Evolutionary conservation across 177 flowering plant species (phyloP).

Genomic region (Vitis hybrid): DNA sequence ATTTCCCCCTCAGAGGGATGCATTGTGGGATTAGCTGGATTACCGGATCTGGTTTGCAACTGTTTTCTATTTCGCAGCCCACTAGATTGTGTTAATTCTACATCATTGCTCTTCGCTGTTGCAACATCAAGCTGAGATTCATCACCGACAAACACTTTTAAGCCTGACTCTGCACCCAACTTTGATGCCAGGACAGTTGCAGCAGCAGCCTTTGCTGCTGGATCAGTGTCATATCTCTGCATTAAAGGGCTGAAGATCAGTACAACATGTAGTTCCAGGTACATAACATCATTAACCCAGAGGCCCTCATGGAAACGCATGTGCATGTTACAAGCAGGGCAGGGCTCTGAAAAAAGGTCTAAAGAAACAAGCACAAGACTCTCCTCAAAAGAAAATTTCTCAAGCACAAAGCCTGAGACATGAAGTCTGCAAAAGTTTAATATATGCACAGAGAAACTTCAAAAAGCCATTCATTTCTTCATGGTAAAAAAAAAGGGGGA

Average conservation of each 20-base stretch:
- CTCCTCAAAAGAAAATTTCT: too few relatives aligned
- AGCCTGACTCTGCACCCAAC: conserved; percentile 89
- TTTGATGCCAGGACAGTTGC: conserved; percentile 91
- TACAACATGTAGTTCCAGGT: too few relatives aligned
- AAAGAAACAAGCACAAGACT: too few relatives aligned
- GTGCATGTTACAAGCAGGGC: too few relatives aligned
- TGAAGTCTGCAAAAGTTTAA: too few relatives aligned
- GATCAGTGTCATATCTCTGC: conserved; percentile 95
- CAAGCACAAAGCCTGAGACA: too few relatives aligned
- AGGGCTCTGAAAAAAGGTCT: too few relatives aligned
- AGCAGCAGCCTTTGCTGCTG: conserved; percentile 98
- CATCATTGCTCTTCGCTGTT: conserved; percentile 70
- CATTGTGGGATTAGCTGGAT: conserved; percentile 35
- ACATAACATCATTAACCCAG: too few relatives aligned
- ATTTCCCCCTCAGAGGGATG: conserved; percentile 39
- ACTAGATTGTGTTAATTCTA: conserved; percentile 52
- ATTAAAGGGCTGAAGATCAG: background rate
- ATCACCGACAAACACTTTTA: conserved; percentile 71
- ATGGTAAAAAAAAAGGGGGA: too few relatives aligned
- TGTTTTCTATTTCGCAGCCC: conserved; percentile 78
- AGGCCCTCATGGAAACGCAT: too few relatives aligned
- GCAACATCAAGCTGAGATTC: conserved; percentile 39
- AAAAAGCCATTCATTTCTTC: too few relatives aligned
- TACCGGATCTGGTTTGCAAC: conserved; percentile 37
- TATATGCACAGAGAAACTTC: too few relatives aligned